Evolutionary conservation across 2,329 filamentous ascomycete genomes (phyloP).

Genomic region (Aplosporella prunicola): DNA sequence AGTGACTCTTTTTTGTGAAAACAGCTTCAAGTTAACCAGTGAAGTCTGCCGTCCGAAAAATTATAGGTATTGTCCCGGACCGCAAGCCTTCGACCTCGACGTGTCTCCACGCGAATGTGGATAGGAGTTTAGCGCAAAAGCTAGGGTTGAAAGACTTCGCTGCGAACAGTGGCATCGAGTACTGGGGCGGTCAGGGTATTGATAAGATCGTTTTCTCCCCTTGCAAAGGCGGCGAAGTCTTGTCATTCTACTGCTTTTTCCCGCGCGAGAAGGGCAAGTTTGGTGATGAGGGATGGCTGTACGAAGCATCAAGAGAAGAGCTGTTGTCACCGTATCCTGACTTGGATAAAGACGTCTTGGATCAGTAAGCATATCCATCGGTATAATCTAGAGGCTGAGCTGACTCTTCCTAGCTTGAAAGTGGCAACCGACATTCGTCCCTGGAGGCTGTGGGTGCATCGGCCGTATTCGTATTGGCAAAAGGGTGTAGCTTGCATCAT

Average conservation of each 20-base stretch:
- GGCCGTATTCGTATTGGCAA: conserved; percentile 50
- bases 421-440: no score
- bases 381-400: no score
- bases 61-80: conserved; percentile 53
- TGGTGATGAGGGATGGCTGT: conserved; percentile 50
- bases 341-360: conserved; percentile 48
- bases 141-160: conserved; percentile 56
- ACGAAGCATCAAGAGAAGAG: conserved; percentile 47
- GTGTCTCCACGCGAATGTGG: conserved; percentile 57
- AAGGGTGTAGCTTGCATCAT: conserved; percentile 42
- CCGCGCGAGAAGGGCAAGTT: conserved; percentile 50
- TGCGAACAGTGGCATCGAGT: conserved; percentile 51
- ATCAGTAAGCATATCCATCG: conserved; percentile 55
- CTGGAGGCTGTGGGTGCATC: conserved; percentile 57
- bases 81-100: conserved; percentile 51
- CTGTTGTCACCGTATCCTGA: conserved; percentile 51
- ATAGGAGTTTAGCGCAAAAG: conserved; percentile 49
- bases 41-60: conserved; percentile 48
- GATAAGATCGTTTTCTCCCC: conserved; percentile 64
- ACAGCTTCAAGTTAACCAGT: neutral
- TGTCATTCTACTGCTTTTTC: conserved; percentile 65
- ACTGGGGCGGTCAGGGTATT: conserved; percentile 60
- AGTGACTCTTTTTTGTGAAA: neutral
- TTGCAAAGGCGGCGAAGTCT: conserved; percentile 54
- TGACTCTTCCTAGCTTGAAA: no score